Conservation (phyloP, 164 flowering plant genomes). For the Saururus chinensis region DNA sequence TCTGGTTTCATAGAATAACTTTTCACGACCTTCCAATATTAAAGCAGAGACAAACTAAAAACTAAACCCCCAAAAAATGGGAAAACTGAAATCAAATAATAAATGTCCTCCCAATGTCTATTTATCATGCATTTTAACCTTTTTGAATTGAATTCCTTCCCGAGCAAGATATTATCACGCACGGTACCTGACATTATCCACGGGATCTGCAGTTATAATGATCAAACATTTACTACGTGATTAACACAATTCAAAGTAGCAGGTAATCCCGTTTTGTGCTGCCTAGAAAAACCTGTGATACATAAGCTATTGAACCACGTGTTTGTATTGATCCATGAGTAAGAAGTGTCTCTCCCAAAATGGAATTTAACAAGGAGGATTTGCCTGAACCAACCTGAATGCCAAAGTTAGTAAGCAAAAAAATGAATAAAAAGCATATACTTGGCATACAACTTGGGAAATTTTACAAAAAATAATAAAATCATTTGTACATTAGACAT, state of each 20-base stretch:
- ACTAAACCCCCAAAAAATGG: neutral
- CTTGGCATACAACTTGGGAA: neutral
- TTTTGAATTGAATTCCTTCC: slow-evolving; percentile 43
- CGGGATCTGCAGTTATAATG: slow-evolving; percentile 42
- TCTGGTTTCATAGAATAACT: slow-evolving; percentile 26
- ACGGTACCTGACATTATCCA: slow-evolving; percentile 90
- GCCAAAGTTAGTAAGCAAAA: neutral
- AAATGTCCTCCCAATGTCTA: neutral
- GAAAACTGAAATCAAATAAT: neutral
- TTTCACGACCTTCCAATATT: neutral
- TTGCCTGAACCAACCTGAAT: slow-evolving; percentile 95
- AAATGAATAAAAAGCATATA: neutral
- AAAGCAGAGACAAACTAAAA: neutral
- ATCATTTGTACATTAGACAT: no score
- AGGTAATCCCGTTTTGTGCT: neutral
- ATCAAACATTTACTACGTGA: neutral
- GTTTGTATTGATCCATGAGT: slow-evolving; percentile 41
- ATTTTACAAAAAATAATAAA: no score
- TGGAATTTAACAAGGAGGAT: slow-evolving; percentile 71
- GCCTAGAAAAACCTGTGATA: slow-evolving; percentile 61
- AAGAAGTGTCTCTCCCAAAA: slow-evolving; percentile 67
- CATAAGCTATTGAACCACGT: slow-evolving; percentile 72
- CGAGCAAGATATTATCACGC: slow-evolving; percentile 82
- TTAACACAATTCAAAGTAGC: no score
- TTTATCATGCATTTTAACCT: slow-evolving; percentile 32